Evolutionary conservation across 2,329 filamentous ascomycete genomes (phyloP).

Genomic region (Pseudogymnoascus sp.): DNA sequence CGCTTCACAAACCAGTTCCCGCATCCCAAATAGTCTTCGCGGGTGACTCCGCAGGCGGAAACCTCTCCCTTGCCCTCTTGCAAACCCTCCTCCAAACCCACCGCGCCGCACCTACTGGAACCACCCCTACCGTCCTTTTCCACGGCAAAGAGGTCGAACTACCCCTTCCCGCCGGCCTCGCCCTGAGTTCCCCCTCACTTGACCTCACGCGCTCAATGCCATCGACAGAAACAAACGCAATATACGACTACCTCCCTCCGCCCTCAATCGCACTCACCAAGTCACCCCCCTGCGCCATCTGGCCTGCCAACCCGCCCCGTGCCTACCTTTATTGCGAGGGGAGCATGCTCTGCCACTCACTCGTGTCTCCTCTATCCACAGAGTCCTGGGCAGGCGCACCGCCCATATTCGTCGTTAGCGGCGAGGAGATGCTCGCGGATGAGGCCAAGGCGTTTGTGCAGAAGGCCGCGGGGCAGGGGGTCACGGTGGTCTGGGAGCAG

Average conservation of each 20-base stretch:
- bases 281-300: slow-evolving; percentile 44
- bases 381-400: slow-evolving; percentile 54
- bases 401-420: slow-evolving; percentile 61
- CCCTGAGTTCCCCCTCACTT: slow-evolving; percentile 61
- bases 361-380: slow-evolving; percentile 56
- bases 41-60: slow-evolving; percentile 69
- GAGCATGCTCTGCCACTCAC: slow-evolving; percentile 53
- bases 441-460: slow-evolving; percentile 56
- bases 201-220: slow-evolving; percentile 61
- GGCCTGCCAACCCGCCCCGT: slow-evolving; percentile 51
- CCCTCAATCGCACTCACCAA: slow-evolving; percentile 31
- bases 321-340: slow-evolving; percentile 49
- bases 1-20: slow-evolving; percentile 58
- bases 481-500: slow-evolving; percentile 59
- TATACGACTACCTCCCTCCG: slow-evolving; percentile 56
- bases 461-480: slow-evolving; percentile 49
- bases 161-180: slow-evolving; percentile 59
- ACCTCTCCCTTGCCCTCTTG: slow-evolving; percentile 58
- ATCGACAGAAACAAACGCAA: slow-evolving; percentile 43
- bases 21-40: slow-evolving; percentile 62
- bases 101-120: slow-evolving; percentile 32
- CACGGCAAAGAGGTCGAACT: slow-evolving; percentile 51
- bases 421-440: slow-evolving; percentile 65
- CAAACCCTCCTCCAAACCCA: slow-evolving; percentile 63
- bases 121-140: slow-evolving; percentile 50